Conservation (phyloP, 768 basidiomycete species). For the Russula dissimulans region DNA sequence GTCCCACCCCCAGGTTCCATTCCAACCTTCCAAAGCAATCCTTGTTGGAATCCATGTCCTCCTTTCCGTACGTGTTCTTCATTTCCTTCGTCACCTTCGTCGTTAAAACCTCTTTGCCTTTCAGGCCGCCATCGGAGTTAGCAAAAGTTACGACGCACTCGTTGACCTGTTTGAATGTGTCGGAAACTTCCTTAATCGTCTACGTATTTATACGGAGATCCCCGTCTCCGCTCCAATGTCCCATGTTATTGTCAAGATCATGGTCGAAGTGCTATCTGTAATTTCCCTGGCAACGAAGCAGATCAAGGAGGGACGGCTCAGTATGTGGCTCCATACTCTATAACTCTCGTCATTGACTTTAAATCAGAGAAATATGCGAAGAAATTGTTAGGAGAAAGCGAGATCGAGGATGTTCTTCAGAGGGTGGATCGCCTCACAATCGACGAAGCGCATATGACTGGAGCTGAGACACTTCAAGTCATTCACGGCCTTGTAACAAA, state of each 20-base stretch:
- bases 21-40: background rate
- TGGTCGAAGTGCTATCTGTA: background rate
- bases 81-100: background rate
- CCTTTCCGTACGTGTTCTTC: background rate
- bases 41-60: background rate
- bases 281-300: background rate
- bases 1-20: background rate
- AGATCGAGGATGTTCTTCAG: background rate
- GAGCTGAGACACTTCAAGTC: background rate
- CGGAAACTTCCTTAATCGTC: background rate
- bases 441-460: background rate
- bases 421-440: background rate
- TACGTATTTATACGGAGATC: background rate
- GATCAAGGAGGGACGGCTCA: background rate
- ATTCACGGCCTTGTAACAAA: background rate
- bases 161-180: background rate
- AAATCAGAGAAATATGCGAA: background rate
- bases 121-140: background rate
- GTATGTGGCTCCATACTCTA: background rate
- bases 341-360: background rate
- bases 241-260: background rate
- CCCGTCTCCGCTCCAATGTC: background rate
- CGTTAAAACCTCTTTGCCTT: background rate
- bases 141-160: background rate
- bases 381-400: background rate